Percentiles rank a stretch among this genome's conserved stretches.
phyloP scores from a whole-genome alignment of 2,329 filamentous ascomycete genomes.

The Tolypocladium endophyticum region DNA sequence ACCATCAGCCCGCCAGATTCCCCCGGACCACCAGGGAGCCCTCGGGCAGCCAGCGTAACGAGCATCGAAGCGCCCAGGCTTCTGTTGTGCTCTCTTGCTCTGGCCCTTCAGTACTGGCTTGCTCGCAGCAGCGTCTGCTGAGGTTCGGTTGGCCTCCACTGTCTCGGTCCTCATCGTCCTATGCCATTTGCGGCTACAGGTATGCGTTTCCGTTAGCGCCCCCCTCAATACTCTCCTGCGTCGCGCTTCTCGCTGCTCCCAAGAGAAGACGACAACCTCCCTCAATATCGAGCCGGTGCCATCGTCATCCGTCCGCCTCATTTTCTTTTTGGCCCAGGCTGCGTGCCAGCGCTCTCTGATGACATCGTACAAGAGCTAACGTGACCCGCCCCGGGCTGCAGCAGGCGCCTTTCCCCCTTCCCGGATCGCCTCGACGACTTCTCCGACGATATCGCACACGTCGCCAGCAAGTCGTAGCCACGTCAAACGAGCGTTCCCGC shows the following conservation, averaged over 20 bases:
- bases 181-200: slow-evolving; percentile 8
- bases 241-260: not conserved
- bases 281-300: not conserved
- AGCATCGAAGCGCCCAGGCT: not conserved
- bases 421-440: not conserved
- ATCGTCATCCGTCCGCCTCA: not conserved
- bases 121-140: not conserved
- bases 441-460: not conserved
- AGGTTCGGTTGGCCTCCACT: not conserved
- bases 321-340: not conserved
- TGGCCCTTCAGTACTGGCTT: not conserved
- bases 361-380: slow-evolving; percentile 7
- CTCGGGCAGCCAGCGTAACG: not conserved
- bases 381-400: slow-evolving; percentile 2
- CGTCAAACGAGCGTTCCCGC: not conserved
- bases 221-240: not conserved
- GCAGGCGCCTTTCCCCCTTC: slow-evolving; percentile 3
- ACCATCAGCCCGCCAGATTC: not conserved
- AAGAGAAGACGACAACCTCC: not conserved
- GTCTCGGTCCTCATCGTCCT: not conserved
- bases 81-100: not conserved
- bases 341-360: not conserved
- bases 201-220: slow-evolving; percentile 7
- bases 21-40: not conserved
- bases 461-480: not conserved